Evolutionary conservation across 192 early-diverging fungal genomes (phyloP).

Genomic region (Rhizophagus sp.): DNA sequence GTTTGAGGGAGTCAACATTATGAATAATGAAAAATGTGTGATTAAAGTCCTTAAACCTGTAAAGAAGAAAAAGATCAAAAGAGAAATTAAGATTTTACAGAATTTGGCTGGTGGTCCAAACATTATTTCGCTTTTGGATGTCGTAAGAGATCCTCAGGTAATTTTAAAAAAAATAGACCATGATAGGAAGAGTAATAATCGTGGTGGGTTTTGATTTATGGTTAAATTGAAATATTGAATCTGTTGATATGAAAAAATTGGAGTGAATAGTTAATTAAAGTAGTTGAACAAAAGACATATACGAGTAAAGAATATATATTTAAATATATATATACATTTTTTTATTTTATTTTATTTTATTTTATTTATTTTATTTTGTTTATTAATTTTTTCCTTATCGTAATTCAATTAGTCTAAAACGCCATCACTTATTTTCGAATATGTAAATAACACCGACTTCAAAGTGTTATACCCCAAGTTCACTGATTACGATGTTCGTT

Average conservation of each 20-base stretch:
- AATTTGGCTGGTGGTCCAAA: conserved; percentile 95
- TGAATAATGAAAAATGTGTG: conserved; percentile 85
- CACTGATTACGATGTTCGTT: conserved; percentile 93
- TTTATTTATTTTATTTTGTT: neutral
- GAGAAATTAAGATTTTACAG: conserved; percentile 99
- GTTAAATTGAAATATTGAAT: neutral
- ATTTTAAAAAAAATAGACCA: conserved; percentile 4
- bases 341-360: neutral
- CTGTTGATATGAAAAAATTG: neutral
- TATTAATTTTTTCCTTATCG: neutral
- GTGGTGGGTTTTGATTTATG: neutral
- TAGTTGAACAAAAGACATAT: too few relatives aligned
- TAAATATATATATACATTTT: neutral
- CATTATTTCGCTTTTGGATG: conserved; percentile 87
- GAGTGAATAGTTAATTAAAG: too few relatives aligned
- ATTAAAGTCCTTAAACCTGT: conserved; percentile 99
- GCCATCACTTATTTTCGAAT: conserved; percentile 95
- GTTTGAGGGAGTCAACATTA: conserved; percentile 96
- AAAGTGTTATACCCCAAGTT: conserved; percentile 95
- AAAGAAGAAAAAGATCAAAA: conserved; percentile 99
- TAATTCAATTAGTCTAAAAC: conserved; percentile 75
- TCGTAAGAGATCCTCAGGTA: conserved; percentile 93
- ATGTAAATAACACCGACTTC: conserved; percentile 98
- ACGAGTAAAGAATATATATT: too few relatives aligned
- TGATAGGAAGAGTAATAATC: neutral